phyloP scores from a whole-genome alignment of 1,139 yeast species.

The Yamadazyma membranifaciens region DNA sequence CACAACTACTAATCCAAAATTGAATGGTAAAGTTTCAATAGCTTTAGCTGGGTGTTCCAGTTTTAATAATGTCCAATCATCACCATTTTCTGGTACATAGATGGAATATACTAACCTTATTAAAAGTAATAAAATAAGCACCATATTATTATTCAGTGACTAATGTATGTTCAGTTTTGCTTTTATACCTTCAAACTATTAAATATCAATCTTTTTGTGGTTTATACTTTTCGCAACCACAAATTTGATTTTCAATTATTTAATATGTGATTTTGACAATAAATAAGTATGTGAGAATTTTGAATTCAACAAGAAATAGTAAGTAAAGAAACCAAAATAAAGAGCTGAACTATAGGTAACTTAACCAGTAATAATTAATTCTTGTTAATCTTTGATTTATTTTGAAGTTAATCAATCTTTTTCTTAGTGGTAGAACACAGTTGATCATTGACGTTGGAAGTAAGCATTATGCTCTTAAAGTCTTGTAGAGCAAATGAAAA shows the following conservation, averaged over 20 bases:
- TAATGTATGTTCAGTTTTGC: neutral
- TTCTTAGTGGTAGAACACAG: no score
- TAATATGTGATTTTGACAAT: conserved; percentile 23
- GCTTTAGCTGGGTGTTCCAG: conserved; percentile 25
- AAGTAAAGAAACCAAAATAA: no score
- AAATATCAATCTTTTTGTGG: neutral
- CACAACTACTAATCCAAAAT: conserved; percentile 36
- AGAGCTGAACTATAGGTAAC: no score
- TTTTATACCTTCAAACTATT: no score
- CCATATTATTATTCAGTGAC: neutral
- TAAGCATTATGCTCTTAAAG: no score
- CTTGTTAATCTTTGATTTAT: no score
- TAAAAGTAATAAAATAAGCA: conserved; percentile 4
- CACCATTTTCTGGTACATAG: conserved; percentile 33
- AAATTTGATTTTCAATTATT: conserved; percentile 7
- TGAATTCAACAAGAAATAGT: no score
- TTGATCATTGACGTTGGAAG: no score
- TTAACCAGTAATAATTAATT: no score
- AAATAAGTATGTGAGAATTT: conserved; percentile 38
- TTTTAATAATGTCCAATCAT: conserved; percentile 33
- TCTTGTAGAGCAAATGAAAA: no score
- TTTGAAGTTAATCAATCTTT: no score
- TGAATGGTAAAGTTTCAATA: conserved; percentile 26
- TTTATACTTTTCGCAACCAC: conserved; percentile 4
- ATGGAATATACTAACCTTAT: conserved; percentile 10